Evolutionary conservation across 2,329 filamentous ascomycete genomes (phyloP).

Genomic region (Cytospora piceicola): DNA sequence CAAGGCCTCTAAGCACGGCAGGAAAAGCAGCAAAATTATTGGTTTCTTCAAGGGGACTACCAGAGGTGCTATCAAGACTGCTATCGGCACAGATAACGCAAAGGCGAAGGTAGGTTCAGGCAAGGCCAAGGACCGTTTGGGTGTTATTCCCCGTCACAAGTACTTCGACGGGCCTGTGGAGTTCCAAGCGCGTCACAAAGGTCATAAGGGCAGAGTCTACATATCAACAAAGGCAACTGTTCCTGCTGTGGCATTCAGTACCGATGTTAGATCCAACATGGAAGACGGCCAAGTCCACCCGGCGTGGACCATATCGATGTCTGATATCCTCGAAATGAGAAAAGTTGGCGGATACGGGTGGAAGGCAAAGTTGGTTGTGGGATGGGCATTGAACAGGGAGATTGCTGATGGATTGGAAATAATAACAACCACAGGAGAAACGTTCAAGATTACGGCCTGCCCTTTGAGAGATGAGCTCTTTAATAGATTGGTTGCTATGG

Average conservation of each 20-base stretch:
- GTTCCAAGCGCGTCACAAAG: slow-evolving; percentile 73
- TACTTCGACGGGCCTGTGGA: slow-evolving; percentile 67
- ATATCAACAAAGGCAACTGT: slow-evolving; percentile 69
- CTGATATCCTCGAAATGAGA: slow-evolving; percentile 72
- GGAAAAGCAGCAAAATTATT: slow-evolving; percentile 54
- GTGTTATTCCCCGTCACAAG: slow-evolving; percentile 63
- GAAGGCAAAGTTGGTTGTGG: slow-evolving; percentile 82
- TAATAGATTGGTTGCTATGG: slow-evolving; percentile 27
- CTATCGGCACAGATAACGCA: slow-evolving; percentile 71
- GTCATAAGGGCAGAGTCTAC: slow-evolving; percentile 73
- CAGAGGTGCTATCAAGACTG: slow-evolving; percentile 73
- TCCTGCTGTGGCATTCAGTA: slow-evolving; percentile 69
- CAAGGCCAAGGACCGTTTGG: slow-evolving; percentile 71
- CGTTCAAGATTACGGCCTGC: slow-evolving; percentile 70
- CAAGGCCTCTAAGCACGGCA: slow-evolving; percentile 44
- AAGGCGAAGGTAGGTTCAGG: slow-evolving; percentile 66
- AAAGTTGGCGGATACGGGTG: slow-evolving; percentile 83
- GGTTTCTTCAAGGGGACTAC: slow-evolving; percentile 70
- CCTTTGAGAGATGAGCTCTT: slow-evolving; percentile 70
- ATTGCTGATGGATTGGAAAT: slow-evolving; percentile 77
- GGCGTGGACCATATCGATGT: slow-evolving; percentile 70
- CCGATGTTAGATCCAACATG: slow-evolving; percentile 51
- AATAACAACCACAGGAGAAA: slow-evolving; percentile 57
- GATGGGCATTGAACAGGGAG: slow-evolving; percentile 75
- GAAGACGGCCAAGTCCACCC: slow-evolving; percentile 60